Conservation (phyloP, 345 rosid genomes). For the Excoecaria agallocha region DNA sequence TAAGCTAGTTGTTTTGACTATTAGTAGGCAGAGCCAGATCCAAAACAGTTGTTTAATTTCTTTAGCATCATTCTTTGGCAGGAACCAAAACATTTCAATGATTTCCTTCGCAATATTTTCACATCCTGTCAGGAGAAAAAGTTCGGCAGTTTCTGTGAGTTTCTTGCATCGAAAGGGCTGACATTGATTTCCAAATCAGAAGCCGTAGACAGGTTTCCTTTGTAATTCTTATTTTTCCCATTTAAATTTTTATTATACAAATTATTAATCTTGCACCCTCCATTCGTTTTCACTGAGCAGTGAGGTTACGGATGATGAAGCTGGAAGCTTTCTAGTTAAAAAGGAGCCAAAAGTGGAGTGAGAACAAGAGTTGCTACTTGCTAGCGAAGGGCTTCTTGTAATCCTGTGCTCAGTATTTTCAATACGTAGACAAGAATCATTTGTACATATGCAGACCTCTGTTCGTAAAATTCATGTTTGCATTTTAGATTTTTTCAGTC, state of each 20-base stretch:
- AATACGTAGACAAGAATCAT: neutral
- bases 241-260: neutral
- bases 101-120: constrained; percentile 44
- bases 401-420: neutral
- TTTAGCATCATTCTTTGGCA: constrained; percentile 27
- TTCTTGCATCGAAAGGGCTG: constrained; percentile 47
- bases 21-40: neutral
- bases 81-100: constrained; percentile 85
- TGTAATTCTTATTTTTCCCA: neutral
- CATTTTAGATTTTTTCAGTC: neutral
- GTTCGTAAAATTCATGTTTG: neutral
- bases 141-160: constrained; percentile 38
- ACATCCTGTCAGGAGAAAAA: constrained; percentile 40
- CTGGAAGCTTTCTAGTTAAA: constrained; percentile 32
- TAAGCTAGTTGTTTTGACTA: neutral
- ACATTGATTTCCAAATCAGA: constrained; percentile 72
- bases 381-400: neutral
- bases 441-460: neutral
- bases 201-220: constrained; percentile 71
- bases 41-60: constrained; percentile 5
- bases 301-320: constrained; percentile 63
- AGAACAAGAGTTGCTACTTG: neutral
- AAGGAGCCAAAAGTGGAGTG: constrained; percentile 16
- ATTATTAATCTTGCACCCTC: constrained; percentile 11
- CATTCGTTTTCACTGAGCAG: constrained; percentile 38